phyloP scores from a whole-genome alignment of 2,329 filamentous ascomycete species.

The Colletotrichum costaricense region DNA sequence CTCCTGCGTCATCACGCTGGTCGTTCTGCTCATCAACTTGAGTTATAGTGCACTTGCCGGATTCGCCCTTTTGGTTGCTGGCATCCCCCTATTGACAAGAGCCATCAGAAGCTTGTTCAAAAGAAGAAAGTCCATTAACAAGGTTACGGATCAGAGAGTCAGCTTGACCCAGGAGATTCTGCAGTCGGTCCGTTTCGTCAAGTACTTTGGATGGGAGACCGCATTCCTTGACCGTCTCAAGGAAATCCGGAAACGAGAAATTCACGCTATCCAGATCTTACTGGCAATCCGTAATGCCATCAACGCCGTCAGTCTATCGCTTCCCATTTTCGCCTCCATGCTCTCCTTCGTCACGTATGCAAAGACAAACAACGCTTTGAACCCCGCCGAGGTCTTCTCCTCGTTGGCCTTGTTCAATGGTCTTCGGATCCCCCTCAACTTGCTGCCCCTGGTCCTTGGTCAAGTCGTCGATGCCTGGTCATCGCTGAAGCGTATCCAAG shows the following conservation, averaged over 20 bases:
- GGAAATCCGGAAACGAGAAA: constrained; percentile 80
- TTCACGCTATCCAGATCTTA: constrained; percentile 84
- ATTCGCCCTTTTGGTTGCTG: constrained; percentile 83
- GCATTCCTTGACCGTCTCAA: constrained; percentile 84
- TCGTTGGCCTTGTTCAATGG: constrained; percentile 95
- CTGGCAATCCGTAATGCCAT: constrained; percentile 87
- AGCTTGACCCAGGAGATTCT: constrained; percentile 93
- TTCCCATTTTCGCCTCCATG: constrained; percentile 96
- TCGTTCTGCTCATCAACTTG: constrained; percentile 86
- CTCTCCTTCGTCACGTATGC: constrained; percentile 89
- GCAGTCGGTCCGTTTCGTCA: constrained; percentile 92
- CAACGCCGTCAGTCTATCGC: constrained; percentile 83
- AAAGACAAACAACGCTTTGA: constrained; percentile 73
- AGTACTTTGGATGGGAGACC: constrained; percentile 95
- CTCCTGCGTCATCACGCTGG: constrained; percentile 80
- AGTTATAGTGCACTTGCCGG: constrained; percentile 91
- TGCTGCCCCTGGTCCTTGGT: constrained; percentile 88
- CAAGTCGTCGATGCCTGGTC: constrained; percentile 91
- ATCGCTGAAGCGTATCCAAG: constrained; percentile 85
- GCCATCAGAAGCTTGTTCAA: constrained; percentile 82
- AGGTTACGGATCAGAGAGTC: constrained; percentile 92
- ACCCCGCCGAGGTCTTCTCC: constrained; percentile 87
- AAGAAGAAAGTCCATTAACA: constrained; percentile 86
- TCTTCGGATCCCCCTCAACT: constrained; percentile 87
- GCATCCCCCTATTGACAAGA: constrained; percentile 80